Conservation (phyloP, 768 basidiomycete genomes). For the Porphyrellus cyaneotinctus region DNA sequence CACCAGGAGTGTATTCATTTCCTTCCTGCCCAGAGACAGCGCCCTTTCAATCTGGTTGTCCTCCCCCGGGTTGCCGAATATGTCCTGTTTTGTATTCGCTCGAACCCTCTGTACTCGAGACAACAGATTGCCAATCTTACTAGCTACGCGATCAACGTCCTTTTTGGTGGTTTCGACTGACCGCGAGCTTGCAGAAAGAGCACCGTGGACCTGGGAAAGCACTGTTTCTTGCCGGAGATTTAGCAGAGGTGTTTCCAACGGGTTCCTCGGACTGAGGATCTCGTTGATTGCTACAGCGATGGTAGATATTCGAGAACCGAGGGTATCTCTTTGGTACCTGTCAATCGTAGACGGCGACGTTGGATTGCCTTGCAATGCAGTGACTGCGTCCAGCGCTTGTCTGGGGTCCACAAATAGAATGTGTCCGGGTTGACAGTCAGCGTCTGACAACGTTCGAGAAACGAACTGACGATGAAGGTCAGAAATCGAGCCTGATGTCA, state of each 20-base stretch:
- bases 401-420: conserved; percentile 53
- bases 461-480: conserved; percentile 14
- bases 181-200: conserved; percentile 35
- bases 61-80: conserved; percentile 35
- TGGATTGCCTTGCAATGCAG: conserved; percentile 42
- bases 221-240: conserved; percentile 37
- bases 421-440: conserved; percentile 25
- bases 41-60: conserved; percentile 25
- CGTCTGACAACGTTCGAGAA: conserved; percentile 20
- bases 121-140: conserved; percentile 36
- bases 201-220: conserved; percentile 37
- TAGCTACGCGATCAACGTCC: conserved; percentile 35
- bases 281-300: conserved; percentile 40
- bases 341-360: conserved; percentile 51
- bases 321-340: conserved; percentile 58
- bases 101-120: conserved; percentile 38
- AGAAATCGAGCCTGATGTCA: conserved; percentile 30
- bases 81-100: conserved; percentile 33
- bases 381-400: conserved; percentile 54
- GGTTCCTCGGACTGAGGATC: conserved; percentile 7
- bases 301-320: conserved; percentile 54
- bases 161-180: conserved; percentile 29
- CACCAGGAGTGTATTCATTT: conserved; percentile 30
- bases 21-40: conserved; percentile 25
- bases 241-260: conserved; percentile 8